Base-by-base conservation (phyloP, 768 basidiomycete genomes). In the Lactarius sanguifluus region DNA sequence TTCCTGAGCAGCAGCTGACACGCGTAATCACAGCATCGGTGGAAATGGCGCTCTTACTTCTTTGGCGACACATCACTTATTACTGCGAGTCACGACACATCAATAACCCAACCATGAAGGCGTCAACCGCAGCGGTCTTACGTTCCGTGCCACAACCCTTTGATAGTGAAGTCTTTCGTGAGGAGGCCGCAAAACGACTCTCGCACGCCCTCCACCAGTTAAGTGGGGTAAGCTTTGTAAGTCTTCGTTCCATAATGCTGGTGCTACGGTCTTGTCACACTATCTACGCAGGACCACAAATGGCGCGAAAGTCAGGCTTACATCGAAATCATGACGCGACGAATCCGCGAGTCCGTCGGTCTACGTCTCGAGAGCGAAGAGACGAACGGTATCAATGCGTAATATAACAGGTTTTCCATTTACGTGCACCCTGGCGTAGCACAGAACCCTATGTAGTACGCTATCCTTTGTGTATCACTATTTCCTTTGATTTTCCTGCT, bases 1-100 rank as follows among this genome's bases (percentile, higher is more conserved):
- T 18, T 56, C 8, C 62, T 41, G 5, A 40, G 55, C 32, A 40
- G 55, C 32, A 36, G 47, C 30, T 59, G 40, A 28, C 41, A 12
- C 3, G 18, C 30, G 7, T 45, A 16, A 15, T 28, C 25, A 38
- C 69, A 91, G 90, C 83, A 64, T 84, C 88, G 18, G 77, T 86
- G 59, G 94, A 96, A 76, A 89, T 94, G 85, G 74, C 91, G 6
- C 79, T 95, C 10, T 80, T 95, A 20, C 80, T 95, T 23, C 78
- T 93, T 12, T 94, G 91, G 89, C 82, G 92, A 18, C 94, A 96
- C 72, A 72, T 92, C 34, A 81, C 84, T 16, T 86, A 87, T 73
- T 95, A 90, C 75, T 75, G 81, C 45, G 79, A 82, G 61, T 74
- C 76, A 61, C 64, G 76, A n/a, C 76, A 75, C 59, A 47, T 72